These are phyloP conservation scores for Sphaerostilbella broomeana DNA, from an alignment of 2,329 filamentous ascomycete species.

Conservation along the genomic window DNA sequence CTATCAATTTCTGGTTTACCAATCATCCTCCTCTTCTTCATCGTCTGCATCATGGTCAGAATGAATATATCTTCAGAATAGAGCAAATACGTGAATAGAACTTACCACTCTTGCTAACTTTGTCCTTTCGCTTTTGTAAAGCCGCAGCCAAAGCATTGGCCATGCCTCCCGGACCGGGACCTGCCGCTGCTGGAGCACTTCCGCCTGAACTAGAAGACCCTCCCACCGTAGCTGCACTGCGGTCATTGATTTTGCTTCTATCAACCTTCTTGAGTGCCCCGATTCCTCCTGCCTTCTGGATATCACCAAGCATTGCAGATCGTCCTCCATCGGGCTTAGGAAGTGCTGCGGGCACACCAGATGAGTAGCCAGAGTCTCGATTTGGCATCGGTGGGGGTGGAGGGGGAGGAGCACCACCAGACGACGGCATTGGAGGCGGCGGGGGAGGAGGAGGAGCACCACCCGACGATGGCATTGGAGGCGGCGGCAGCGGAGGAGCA, in stretches of 20 bases:
- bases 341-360: conserved; percentile 43
- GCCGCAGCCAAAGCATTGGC: conserved; percentile 76
- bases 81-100: conserved; percentile 21
- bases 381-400: conserved; percentile 51
- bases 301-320: conserved; percentile 61
- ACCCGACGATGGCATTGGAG: not conserved
- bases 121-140: conserved; percentile 78
- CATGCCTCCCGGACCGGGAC: conserved; percentile 60
- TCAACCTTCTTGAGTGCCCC: conserved; percentile 70
- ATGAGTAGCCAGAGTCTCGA: conserved; percentile 52
- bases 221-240: conserved; percentile 59
- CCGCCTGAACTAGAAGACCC: conserved; percentile 41
- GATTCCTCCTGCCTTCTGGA: conserved; percentile 63
- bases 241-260: conserved; percentile 61
- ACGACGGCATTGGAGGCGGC: conserved; percentile 29
- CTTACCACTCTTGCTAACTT: conserved; percentile 92
- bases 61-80: not conserved
- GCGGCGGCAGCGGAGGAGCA: conserved; percentile 14
- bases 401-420: conserved; percentile 33
- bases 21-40: conserved; percentile 70
- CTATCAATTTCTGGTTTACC: conserved; percentile 34
- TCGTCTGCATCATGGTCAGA: conserved; percentile 49
- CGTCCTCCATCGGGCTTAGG: conserved; percentile 41
- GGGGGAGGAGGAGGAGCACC: conserved; percentile 27
- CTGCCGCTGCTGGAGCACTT: conserved; percentile 45